Conservation (phyloP, 495 filamentous ascomycete species). For the Penicillium paradoxum region DNA sequence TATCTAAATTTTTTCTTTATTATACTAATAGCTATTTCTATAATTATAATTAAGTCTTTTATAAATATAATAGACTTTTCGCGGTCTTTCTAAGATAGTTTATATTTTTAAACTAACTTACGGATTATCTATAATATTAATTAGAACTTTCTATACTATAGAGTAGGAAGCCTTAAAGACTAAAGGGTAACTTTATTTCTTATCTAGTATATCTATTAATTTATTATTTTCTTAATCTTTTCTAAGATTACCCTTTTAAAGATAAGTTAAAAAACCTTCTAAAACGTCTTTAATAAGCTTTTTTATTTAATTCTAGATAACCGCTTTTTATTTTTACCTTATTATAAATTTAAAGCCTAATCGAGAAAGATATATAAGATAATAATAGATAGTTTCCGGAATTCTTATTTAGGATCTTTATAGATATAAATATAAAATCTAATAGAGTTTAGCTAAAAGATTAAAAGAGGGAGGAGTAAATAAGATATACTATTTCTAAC, state of each 20-base stretch:
- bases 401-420: conserved; percentile 22
- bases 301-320: conserved; percentile 20
- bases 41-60: conserved; percentile 22
- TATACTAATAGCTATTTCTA: conserved; percentile 22
- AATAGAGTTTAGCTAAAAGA: background rate
- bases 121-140: conserved; percentile 17
- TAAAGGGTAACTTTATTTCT: conserved; percentile 10
- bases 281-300: conserved; percentile 24
- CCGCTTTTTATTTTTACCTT: conserved; percentile 26
- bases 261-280: conserved; percentile 27
- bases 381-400: conserved; percentile 13
- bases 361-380: conserved; percentile 29
- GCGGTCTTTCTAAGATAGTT: conserved; percentile 16
- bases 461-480: background rate
- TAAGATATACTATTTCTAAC: conserved; percentile 7
- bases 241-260: conserved; percentile 21
- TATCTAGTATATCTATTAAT: conserved; percentile 22
- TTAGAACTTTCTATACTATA: conserved; percentile 10
- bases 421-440: conserved; percentile 24
- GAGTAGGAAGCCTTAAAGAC: conserved; percentile 5
- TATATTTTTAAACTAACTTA: conserved; percentile 19
- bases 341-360: conserved; percentile 26
- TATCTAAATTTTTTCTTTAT: conserved; percentile 26
- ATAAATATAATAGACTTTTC: conserved; percentile 26
- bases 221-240: conserved; percentile 22